Evolutionary conservation across 176 grass and related monocot genomes (phyloP).

Genomic region (Oryza meyeriana): DNA sequence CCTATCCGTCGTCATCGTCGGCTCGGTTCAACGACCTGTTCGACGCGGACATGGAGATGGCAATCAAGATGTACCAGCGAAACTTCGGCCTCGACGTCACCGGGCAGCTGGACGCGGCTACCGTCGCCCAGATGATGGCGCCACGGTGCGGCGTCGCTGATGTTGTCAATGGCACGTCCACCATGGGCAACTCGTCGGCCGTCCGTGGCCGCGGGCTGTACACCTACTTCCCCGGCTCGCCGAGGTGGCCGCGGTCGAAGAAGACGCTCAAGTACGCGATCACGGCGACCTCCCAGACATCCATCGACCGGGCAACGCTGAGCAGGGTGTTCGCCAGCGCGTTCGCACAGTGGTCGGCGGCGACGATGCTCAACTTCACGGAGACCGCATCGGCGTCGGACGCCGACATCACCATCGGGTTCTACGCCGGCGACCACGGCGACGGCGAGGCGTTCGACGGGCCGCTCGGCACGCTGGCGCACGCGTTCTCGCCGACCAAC

Average conservation of each 20-base stretch:
- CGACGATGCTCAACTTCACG: slow-evolving; percentile 71
- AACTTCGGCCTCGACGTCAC: slow-evolving; percentile 62
- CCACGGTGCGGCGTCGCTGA: slow-evolving; percentile 89
- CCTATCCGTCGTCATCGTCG: slow-evolving; percentile 1
- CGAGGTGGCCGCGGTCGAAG: slow-evolving; percentile 56
- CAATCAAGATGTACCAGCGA: slow-evolving; percentile 66
- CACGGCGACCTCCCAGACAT: slow-evolving; percentile 38
- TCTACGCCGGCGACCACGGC: slow-evolving; percentile 64
- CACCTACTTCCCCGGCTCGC: slow-evolving; percentile 66
- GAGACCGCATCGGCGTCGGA: slow-evolving; percentile 32
- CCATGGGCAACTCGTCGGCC: slow-evolving; percentile 25
- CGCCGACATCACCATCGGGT: slow-evolving; percentile 81
- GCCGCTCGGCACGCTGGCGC: slow-evolving; percentile 73
- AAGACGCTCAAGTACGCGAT: slow-evolving; percentile 56
- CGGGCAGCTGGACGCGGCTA: slow-evolving; percentile 55
- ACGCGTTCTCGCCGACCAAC: slow-evolving; percentile 87
- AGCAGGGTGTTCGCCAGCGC: slow-evolving; percentile 59
- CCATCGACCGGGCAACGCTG: slow-evolving; percentile 50
- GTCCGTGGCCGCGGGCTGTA: slow-evolving; percentile 63
- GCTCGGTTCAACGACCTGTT: slow-evolving; percentile 57
- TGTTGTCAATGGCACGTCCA: slow-evolving; percentile 63
- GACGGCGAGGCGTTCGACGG: slow-evolving; percentile 91
- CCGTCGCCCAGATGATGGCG: slow-evolving; percentile 60
- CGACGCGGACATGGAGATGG: slow-evolving; percentile 54
- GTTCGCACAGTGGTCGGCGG: slow-evolving; percentile 68